phyloP scores from a whole-genome alignment of 805 yeast species.

The Kazachstania bromeliacearum region DNA sequence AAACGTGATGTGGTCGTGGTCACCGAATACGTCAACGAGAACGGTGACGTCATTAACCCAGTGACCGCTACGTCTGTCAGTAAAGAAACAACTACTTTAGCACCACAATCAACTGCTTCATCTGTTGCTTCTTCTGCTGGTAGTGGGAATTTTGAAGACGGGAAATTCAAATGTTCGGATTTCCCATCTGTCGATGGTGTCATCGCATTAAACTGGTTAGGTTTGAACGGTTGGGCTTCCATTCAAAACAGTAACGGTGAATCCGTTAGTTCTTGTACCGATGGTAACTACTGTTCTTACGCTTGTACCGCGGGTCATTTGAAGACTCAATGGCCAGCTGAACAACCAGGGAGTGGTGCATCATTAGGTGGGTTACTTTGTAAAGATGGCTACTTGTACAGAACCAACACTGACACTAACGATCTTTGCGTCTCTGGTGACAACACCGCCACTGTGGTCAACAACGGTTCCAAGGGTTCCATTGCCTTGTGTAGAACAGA shows the following conservation, averaged over 20 bases:
- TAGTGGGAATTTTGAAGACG: conserved; percentile 62
- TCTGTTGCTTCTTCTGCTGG: conserved; percentile 34
- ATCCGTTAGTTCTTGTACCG: conserved; percentile 57
- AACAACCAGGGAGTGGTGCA: conserved; percentile 81
- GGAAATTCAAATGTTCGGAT: conserved; percentile 54
- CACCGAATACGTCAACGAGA: conserved; percentile 22
- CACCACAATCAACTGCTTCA: conserved; percentile 19
- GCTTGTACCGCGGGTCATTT: conserved; percentile 99
- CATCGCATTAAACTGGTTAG: conserved; percentile 47
- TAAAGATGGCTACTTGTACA: conserved; percentile 75
- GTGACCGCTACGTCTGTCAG: conserved; percentile 23
- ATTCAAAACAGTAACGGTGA: conserved; percentile 38
- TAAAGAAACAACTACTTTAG: conserved; percentile 23
- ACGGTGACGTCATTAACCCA: conserved; percentile 21
- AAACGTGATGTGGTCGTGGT: conserved; percentile 26
- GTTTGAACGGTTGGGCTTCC: conserved; percentile 42
- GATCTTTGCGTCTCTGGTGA: conserved; percentile 85
- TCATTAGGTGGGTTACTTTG: conserved; percentile 91
- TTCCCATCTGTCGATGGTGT: conserved; percentile 68
- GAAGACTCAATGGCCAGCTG: conserved; percentile 93
- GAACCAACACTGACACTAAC: conserved; percentile 56
- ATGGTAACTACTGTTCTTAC: conserved; percentile 92
- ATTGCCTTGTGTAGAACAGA: conserved; percentile 97
- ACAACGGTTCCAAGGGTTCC: conserved; percentile 46
- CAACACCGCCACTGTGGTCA: conserved; percentile 57